These are phyloP conservation scores for Xylariomycetidae sp. DNA, from an alignment of 2,329 filamentous ascomycete species.

Conservation along the genomic window DNA sequence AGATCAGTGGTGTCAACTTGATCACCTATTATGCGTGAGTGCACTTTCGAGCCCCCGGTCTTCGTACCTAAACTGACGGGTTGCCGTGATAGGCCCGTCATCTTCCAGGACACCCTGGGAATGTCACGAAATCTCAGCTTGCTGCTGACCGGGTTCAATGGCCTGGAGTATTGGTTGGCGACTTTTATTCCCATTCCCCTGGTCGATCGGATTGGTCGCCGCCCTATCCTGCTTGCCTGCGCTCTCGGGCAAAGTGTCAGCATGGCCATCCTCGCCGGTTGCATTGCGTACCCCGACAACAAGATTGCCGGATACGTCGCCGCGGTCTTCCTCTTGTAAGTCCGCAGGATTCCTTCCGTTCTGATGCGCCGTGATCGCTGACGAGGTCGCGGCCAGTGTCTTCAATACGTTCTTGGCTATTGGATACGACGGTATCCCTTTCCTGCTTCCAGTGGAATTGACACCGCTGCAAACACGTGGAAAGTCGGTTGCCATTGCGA, in stretches of 20 bases:
- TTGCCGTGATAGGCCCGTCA: slow-evolving; percentile 1
- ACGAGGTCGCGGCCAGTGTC: background rate
- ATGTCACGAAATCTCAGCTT: slow-evolving; percentile 1
- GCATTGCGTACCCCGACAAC: slow-evolving; percentile 1
- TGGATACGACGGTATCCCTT: background rate
- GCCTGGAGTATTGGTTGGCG: slow-evolving; percentile 1
- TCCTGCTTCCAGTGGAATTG: background rate
- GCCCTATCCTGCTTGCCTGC: background rate
- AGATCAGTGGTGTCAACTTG: slow-evolving; percentile 2
- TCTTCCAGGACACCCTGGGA: slow-evolving; percentile 1
- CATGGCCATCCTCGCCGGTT: background rate
- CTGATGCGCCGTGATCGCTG: background rate
- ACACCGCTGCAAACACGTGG: slow-evolving; percentile 1
- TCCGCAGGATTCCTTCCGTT: background rate
- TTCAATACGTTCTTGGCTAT: slow-evolving; percentile 1
- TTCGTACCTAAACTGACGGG: too few relatives aligned
- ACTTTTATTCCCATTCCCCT: slow-evolving; percentile 1
- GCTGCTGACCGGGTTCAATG: slow-evolving; percentile 1
- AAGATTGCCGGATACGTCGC: background rate
- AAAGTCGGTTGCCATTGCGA: slow-evolving; percentile 1
- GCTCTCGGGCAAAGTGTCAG: background rate
- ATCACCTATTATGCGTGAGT: slow-evolving; percentile 2
- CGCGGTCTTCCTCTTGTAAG: slow-evolving; percentile 1
- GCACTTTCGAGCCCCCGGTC: background rate
- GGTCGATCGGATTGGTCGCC: background rate